Evolutionary conservation across 73 alveolate species (phyloP).

Genomic region (Uronychia setigera): DNA sequence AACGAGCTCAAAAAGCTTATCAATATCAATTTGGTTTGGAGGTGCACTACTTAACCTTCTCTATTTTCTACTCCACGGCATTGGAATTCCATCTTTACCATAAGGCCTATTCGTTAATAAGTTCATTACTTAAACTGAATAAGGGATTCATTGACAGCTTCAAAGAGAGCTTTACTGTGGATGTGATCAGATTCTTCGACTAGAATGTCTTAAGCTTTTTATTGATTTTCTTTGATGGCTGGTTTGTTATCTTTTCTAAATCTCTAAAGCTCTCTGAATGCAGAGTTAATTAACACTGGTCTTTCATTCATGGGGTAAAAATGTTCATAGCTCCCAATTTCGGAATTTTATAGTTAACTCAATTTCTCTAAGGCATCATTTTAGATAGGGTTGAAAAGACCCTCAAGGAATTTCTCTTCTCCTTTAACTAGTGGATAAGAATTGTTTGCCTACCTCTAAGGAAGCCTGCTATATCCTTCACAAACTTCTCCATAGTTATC

Average conservation of each 20-base stretch:
- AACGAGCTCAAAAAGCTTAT: conserved; percentile 39
- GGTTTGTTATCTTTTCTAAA: background rate
- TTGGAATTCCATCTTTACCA: conserved; percentile 45
- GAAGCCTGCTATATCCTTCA: conserved; percentile 23
- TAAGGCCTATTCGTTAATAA: conserved; percentile 7
- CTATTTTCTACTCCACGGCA: conserved; percentile 56
- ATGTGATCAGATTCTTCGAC: conserved; percentile 29
- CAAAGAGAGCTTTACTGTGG: conserved; percentile 58
- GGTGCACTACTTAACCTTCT: conserved; percentile 32
- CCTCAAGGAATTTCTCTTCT: conserved; percentile 22
- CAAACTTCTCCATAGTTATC: conserved; percentile 41
- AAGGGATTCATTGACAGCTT: conserved; percentile 48
- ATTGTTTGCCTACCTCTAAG: background rate
- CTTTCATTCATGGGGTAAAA: conserved; percentile 6
- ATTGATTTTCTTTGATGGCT: background rate
- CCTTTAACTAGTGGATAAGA: conserved; percentile 17
- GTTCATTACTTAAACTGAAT: conserved; percentile 39
- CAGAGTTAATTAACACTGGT: background rate
- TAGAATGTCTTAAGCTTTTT: background rate
- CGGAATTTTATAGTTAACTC: conserved; percentile 51
- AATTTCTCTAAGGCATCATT: conserved; percentile 48
- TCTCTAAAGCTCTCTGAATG: background rate
- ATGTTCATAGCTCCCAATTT: conserved; percentile 63
- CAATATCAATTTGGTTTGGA: background rate
- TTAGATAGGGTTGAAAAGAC: conserved; percentile 23